These are phyloP conservation scores for Aspergillus ruber DNA, from an alignment of 2,329 filamentous ascomycete genomes.

Conservation along the genomic window DNA sequence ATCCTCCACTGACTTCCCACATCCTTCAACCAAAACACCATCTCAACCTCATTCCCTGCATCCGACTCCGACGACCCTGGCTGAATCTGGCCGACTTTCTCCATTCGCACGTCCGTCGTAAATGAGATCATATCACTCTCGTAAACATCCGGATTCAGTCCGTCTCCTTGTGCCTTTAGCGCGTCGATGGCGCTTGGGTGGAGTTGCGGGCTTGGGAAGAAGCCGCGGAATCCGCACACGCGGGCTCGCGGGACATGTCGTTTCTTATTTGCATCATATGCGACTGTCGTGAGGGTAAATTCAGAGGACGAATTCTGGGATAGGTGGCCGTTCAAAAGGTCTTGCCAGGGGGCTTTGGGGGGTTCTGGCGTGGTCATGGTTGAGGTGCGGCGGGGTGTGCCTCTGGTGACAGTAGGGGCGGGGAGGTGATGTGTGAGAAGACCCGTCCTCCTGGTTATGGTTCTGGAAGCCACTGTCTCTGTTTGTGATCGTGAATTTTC, in stretches of 20 bases:
- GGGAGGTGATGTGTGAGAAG: not conserved
- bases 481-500: not conserved
- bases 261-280: slow-evolving; percentile 8
- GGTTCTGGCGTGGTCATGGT: not conserved
- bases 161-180: slow-evolving; percentile 36
- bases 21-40: slow-evolving; percentile 71
- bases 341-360: slow-evolving; percentile 22
- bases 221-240: slow-evolving; percentile 80
- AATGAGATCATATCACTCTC: slow-evolving; percentile 74
- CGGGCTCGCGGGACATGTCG: slow-evolving; percentile 25
- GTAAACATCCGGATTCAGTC: slow-evolving; percentile 59
- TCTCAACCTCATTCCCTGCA: slow-evolving; percentile 69
- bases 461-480: not conserved
- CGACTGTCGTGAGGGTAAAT: slow-evolving; percentile 24
- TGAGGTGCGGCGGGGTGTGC: not conserved
- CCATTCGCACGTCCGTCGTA: slow-evolving; percentile 84
- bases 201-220: slow-evolving; percentile 62
- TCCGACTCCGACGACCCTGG: slow-evolving; percentile 27
- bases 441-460: too few relatives aligned
- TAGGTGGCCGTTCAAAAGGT: slow-evolving; percentile 19
- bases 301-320: slow-evolving; percentile 16
- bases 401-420: not conserved
- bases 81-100: slow-evolving; percentile 66
- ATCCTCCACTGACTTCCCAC: slow-evolving; percentile 77
- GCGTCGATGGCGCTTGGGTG: slow-evolving; percentile 70